Evolutionary conservation across 306 rosid genomes (phyloP).

Genomic region (Cucurbita argyrosperma): DNA sequence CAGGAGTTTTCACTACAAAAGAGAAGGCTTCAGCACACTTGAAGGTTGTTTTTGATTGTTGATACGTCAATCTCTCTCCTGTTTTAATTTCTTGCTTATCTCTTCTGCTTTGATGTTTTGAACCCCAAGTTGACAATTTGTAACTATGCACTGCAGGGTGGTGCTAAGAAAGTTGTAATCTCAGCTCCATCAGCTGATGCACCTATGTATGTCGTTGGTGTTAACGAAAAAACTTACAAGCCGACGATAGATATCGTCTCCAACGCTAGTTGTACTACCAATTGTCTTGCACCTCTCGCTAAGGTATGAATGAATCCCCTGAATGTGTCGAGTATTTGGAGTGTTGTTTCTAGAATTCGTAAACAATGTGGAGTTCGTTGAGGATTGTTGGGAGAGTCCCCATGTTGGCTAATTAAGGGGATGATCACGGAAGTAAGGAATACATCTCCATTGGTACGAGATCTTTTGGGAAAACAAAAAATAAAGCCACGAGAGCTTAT

Average conservation of each 20-base stretch:
- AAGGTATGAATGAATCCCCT: conserved; percentile 43
- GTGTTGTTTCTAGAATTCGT: background rate
- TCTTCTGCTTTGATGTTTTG: background rate
- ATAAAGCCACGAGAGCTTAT: too few relatives aligned
- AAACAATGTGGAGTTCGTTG: background rate
- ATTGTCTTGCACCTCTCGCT: conserved; percentile 98
- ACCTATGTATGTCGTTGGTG: conserved; percentile 97
- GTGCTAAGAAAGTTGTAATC: conserved; percentile 87
- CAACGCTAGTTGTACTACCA: conserved; percentile 97
- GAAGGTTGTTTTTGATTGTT: conserved; percentile 32
- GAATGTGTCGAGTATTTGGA: background rate
- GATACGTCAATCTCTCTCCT: conserved; percentile 6
- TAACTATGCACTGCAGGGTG: conserved; percentile 44
- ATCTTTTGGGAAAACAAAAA: too few relatives aligned
- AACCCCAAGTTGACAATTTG: conserved; percentile 8
- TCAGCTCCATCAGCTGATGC: conserved; percentile 99
- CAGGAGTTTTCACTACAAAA: conserved; percentile 77
- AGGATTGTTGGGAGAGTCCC: too few relatives aligned
- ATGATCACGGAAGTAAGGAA: too few relatives aligned
- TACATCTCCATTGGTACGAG: too few relatives aligned
- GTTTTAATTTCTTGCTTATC: background rate
- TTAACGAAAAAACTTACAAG: conserved; percentile 66
- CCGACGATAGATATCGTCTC: conserved; percentile 82
- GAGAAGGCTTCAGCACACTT: conserved; percentile 74
- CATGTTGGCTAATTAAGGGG: too few relatives aligned